Evolutionary conservation across 371 early-diverging fungal species (phyloP), one percentile per base, ranked within the genome.

Genomic region (Mortierella sp.): DNA sequence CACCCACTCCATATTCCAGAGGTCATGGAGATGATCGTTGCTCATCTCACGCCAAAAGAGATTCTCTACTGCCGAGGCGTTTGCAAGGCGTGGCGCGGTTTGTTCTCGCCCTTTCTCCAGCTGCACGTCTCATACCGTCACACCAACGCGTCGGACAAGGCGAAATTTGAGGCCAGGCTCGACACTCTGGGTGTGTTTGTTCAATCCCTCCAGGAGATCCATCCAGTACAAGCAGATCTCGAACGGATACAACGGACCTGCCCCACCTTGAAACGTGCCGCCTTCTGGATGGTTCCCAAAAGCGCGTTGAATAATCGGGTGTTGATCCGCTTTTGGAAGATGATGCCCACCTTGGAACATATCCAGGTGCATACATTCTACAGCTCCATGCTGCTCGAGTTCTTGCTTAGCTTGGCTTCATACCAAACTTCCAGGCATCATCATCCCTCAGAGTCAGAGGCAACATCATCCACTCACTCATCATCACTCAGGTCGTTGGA

Each of bases 1-100:
- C 65, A 71, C 48, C 60, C 71, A 1, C 58, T 64, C 1, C 55
- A 60, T 43, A 65, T 71, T 52, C 65, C 71, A n/a, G 71, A 71
- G 56, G 64, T 64, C 57, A 41, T 45, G 0, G 21, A 18, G 46
- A 58, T 71, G 57, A 65, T 71, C 45, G 58, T 57, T 42, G 41
- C 53, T 0, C 54, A 24, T 23, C 58, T 71, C 39, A 28, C 54
- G 3, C 38, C 50, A 19, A 49, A 30, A 16, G 71, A 71, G 27
- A 54, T 71, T 34, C 60, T 71, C 30, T 16, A 34, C 51, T 71
- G 71, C 31, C 42, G 71, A 6, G 64, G 71, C 2, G 65, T 71
- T 23, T 64, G 48, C 5, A 27, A 51, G 14, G 56, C 59, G 19
- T 71, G 71, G 71, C 71, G 71, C 21, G 31, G 16, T 8, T 27